Conservation (phyloP, 139 green algal species). For the Eudorina sp. region DNA sequence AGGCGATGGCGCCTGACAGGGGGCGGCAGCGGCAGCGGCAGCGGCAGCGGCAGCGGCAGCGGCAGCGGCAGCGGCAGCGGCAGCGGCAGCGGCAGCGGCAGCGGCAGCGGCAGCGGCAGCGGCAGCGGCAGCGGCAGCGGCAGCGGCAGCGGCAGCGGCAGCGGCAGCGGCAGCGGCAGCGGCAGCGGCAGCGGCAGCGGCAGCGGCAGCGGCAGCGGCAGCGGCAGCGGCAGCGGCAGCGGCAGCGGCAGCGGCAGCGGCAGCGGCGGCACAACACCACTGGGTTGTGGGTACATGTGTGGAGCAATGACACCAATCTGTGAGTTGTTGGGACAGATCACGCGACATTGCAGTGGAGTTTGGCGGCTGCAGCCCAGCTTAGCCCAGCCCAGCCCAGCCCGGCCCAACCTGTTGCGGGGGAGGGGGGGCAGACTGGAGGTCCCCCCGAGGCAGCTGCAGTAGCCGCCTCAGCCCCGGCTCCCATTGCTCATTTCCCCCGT, state of each 20-base stretch:
- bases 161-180: slow-evolving; percentile 7
- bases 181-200: slow-evolving; percentile 7
- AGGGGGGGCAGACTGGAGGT: no score
- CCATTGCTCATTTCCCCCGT: no score
- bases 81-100: slow-evolving; percentile 8
- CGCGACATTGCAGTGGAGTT: no score
- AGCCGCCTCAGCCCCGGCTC: no score
- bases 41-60: slow-evolving; percentile 1
- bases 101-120: slow-evolving; percentile 7
- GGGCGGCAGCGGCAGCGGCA: neutral
- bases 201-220: slow-evolving; percentile 8
- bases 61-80: slow-evolving; percentile 7
- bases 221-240: neutral
- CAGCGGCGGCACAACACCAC: no score
- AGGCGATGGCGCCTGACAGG: slow-evolving; percentile 59
- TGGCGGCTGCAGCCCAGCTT: no score
- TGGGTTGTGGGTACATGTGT: no score
- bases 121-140: slow-evolving; percentile 7
- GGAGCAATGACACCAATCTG: no score
- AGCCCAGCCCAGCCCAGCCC: no score
- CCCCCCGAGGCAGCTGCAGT: no score
- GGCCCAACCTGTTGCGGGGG: no score
- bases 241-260: neutral
- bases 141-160: slow-evolving; percentile 8
- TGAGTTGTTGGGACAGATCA: no score